phyloP scores from a whole-genome alignment of 1,284 basidiomycete species.

The Coriolopsis trogii region DNA sequence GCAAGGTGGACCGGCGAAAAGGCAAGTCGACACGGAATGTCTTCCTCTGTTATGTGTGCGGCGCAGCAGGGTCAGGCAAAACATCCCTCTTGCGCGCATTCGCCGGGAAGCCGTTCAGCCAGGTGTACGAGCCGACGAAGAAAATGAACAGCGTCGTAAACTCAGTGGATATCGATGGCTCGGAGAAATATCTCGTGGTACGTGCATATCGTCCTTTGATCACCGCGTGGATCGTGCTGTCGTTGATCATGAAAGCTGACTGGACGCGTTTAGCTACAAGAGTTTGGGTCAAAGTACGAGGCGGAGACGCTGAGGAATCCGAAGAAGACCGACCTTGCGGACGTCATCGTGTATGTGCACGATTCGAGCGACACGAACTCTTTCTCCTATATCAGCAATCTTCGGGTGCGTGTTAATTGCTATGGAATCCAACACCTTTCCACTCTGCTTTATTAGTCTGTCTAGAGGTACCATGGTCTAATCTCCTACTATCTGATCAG shows the following conservation, averaged over 20 bases:
- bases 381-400: conserved; percentile 97
- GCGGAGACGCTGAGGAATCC: conserved; percentile 87
- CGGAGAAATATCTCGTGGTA: conserved; percentile 95
- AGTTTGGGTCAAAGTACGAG: conserved; percentile 96
- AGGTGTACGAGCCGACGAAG: conserved; percentile 84
- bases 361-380: conserved; percentile 99
- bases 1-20: conserved; percentile 86
- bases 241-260: not conserved
- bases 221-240: no score
- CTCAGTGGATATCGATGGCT: conserved; percentile 92
- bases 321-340: conserved; percentile 90
- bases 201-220: conserved; percentile 42
- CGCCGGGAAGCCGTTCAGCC: conserved; percentile 77
- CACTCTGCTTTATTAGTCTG: no score
- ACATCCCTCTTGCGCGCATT: conserved; percentile 87
- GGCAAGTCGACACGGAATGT: conserved; percentile 89
- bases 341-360: conserved; percentile 95
- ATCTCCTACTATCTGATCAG: conserved; percentile 42
- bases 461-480: not conserved
- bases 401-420: conserved; percentile 65
- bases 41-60: conserved; percentile 92
- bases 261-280: conserved; percentile 74
- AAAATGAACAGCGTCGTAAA: conserved; percentile 93
- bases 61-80: conserved; percentile 96
- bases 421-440: no score